Evolutionary conservation across 495 filamentous ascomycete species (phyloP).

Genomic region (Xylaria cubensis): DNA sequence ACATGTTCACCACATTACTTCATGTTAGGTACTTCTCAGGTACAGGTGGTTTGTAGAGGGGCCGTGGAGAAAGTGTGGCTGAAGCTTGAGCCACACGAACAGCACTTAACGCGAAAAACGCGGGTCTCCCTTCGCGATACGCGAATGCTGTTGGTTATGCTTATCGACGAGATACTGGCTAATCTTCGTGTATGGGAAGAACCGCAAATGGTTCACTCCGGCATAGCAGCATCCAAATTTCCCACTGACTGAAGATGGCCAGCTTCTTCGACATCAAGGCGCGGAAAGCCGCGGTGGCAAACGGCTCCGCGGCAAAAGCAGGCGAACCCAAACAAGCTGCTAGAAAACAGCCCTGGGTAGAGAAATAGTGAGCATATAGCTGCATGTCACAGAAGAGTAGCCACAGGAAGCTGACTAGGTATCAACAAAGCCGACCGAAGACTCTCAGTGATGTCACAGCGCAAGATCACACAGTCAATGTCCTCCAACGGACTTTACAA

Average conservation of each 20-base stretch:
- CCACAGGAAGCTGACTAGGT: conserved; percentile 32
- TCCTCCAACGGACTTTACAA: conserved; percentile 91
- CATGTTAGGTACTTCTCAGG: too few relatives aligned
- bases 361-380: conserved; percentile 85
- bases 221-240: not conserved
- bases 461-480: conserved; percentile 95
- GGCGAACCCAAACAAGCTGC: conserved; percentile 64
- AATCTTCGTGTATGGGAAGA: not conserved
- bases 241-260: conserved; percentile 57
- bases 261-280: conserved; percentile 97
- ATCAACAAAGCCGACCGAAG: conserved; percentile 79
- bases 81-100: conserved; percentile 20
- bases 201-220: not conserved
- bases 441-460: conserved; percentile 93
- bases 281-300: conserved; percentile 78
- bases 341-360: conserved; percentile 91
- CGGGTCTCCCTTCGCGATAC: not conserved
- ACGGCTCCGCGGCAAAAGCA: conserved; percentile 56
- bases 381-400: not conserved
- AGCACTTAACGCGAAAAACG: conserved; percentile 27
- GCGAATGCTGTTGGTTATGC: not conserved
- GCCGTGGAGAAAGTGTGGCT: conserved; percentile 10
- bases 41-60: too few relatives aligned
- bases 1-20: not conserved
- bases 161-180: too few relatives aligned